phyloP scores from a whole-genome alignment of 352 stramenopile genomes.

The Pythium rhizo-oryzae region DNA sequence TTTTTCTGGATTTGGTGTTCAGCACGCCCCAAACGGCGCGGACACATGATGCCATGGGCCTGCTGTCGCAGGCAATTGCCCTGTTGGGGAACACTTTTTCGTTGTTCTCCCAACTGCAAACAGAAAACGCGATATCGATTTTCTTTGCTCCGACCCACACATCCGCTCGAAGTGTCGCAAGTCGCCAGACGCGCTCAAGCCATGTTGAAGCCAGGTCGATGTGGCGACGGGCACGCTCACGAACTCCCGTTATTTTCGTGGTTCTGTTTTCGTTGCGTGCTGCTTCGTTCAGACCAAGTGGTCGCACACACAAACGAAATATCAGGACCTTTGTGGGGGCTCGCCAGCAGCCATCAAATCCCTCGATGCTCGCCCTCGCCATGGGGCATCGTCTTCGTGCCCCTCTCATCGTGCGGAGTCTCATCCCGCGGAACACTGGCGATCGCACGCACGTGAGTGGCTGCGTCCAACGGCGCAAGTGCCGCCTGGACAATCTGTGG shows the following conservation, averaged over 20 bases:
- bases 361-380: background rate
- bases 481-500: background rate
- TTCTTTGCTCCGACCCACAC: background rate
- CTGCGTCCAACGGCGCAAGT: background rate
- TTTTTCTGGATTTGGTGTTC: background rate
- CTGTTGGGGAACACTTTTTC: background rate
- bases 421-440: constrained; percentile 1
- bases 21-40: constrained; percentile 2
- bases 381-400: background rate
- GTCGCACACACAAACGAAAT: background rate
- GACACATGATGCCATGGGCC: background rate
- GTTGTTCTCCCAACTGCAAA: background rate
- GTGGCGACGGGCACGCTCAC: background rate
- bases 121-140: background rate
- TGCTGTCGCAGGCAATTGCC: background rate
- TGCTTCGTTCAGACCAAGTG: background rate
- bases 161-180: background rate
- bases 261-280: background rate
- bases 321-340: background rate
- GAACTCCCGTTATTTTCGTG: background rate
- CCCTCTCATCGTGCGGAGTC: background rate
- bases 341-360: background rate
- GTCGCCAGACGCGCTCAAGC: background rate
- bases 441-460: background rate
- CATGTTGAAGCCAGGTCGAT: background rate